Base-by-base conservation (phyloP, 2,329 filamentous ascomycete genomes). In the Aspergillus tubingensis region DNA sequence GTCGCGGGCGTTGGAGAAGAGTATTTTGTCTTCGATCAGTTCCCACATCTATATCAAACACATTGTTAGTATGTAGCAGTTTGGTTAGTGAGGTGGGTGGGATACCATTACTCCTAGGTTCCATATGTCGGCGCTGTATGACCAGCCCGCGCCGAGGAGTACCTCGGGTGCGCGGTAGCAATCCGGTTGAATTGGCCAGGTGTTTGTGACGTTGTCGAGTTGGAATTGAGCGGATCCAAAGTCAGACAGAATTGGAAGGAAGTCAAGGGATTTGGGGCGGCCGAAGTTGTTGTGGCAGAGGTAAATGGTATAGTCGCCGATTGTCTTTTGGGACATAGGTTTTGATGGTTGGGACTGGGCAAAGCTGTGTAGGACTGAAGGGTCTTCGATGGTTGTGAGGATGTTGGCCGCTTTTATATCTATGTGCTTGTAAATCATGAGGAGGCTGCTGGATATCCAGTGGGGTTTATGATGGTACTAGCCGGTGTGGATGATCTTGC, bases 331-430 rank as follows among this genome's bases (percentile, higher is more conserved):
- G n/a, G 27, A 36, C 21, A 52, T 52, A 15, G 49, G 23, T 21
- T 19, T 17, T 5, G 41, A 21, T 36, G 32, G 27, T 3, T 65
- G 61, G 3, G 59, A 57, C 30, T 70, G 59, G 1, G 67, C 49
- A 27, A 67, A 67, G 1, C 41, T 39, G 17, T 38, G 8, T 7
- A 67, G 41, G 19, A 65, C 41, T 8, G 47, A 48, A 30, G 30
- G 38, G 30, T 67, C 57, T 41, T 72, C 66, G n/a, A 76, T 67
- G 2, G 57, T 65, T 59, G 73, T 63, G 25, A 79, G 65, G 32
- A 79, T 76, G 58, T 80, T 79, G 52, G 74, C 71, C 0, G 76
- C 69, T 54, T 79, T 79, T 41, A 79, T 67, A 62, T 79, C 77
- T 69, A 15, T 36, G 11, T 36, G 3, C 1, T 36, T 13, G 3